Base-by-base conservation (phyloP, 2,329 filamentous ascomycete genomes). In the Penicillium verrucosum region DNA sequence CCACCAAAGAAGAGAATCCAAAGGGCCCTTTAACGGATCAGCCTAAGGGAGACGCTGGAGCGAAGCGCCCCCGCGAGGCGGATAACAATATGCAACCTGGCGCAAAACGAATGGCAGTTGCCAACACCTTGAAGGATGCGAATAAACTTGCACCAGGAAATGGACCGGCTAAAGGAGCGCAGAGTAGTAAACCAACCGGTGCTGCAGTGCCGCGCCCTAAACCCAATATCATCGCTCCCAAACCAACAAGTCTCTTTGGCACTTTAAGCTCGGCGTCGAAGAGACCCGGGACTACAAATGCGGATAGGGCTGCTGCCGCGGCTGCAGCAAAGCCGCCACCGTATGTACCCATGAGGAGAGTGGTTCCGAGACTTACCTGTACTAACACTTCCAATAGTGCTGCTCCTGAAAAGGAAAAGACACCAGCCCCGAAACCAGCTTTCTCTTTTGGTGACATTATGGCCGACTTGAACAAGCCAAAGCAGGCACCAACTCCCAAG, bases 401-500 rank as follows among this genome's bases (percentile, higher is more conserved):
- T 38, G 57, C 71, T 30, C 47, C 67, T 3, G 69, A 73, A 32
- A 73, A 72, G 56, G 75, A 75, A 53, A 71, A 77, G 14, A 67
- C 70, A 11, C 52, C 62, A 5, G 65, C 73, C 18, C 62, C 75
- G 0, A 75, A 76, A 51, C 75, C 76, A 4, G 63, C 75, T 1
- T 80, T 80, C 55, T 81, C 79, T 4, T 79, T 81, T 62, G 74
- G 78, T 42, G 77, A 79, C 53, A 70, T 78, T 12, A 74, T 81
- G 70, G 77, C 77, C n/a, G 77, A 77, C 60, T 71, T 81, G 47
- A 75, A 79, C 47, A 85, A 85, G 63, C 81, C 82, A 6, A 85
- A 85, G 62, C 80, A 83, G 54, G 73, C 80, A 47, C 76, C 77
- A 58, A 72, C 78, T 8, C 70, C 71, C 12, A 83, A 85, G 65